Percentiles rank a stretch among this genome's conserved stretches.
These are phyloP conservation scores for Arthrobotrys musiformis DNA, from an alignment of 2,329 filamentous ascomycete species.

Conservation along the genomic window DNA sequence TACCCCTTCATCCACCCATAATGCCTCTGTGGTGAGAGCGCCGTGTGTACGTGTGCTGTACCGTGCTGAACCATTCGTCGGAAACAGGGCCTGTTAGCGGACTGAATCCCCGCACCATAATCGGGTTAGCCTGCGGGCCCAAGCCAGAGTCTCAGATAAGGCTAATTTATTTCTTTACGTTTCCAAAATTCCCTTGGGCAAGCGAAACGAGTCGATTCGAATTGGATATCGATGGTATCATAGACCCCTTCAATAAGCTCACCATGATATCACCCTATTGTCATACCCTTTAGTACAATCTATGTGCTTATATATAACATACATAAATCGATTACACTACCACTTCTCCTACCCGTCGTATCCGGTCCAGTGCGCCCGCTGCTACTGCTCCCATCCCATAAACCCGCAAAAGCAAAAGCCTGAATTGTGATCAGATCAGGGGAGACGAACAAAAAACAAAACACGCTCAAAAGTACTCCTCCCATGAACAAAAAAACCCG, in stretches of 20 bases:
- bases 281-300: constrained; percentile 30
- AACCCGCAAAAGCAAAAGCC: not conserved
- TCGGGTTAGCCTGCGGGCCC: constrained; percentile 26
- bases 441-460: not conserved
- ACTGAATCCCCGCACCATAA: constrained; percentile 34
- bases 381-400: not conserved
- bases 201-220: constrained; percentile 22
- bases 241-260: constrained; percentile 13
- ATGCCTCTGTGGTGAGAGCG: too few relatives aligned
- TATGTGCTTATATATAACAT: too few relatives aligned
- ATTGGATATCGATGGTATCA: constrained; percentile 41
- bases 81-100: constrained; percentile 1
- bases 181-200: too few relatives aligned
- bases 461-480: constrained; percentile 22
- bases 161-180: not conserved
- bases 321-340: constrained; percentile 4
- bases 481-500: not conserved
- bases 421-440: too few relatives aligned
- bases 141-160: constrained; percentile 15
- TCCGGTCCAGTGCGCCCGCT: not conserved
- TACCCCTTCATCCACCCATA: too few relatives aligned
- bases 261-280: constrained; percentile 27
- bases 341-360: not conserved
- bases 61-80: not conserved
- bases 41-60: not conserved